These are phyloP conservation scores for Cordia subcordata DNA, from an alignment of 257 asterid genomes.

Conservation along the genomic window DNA sequence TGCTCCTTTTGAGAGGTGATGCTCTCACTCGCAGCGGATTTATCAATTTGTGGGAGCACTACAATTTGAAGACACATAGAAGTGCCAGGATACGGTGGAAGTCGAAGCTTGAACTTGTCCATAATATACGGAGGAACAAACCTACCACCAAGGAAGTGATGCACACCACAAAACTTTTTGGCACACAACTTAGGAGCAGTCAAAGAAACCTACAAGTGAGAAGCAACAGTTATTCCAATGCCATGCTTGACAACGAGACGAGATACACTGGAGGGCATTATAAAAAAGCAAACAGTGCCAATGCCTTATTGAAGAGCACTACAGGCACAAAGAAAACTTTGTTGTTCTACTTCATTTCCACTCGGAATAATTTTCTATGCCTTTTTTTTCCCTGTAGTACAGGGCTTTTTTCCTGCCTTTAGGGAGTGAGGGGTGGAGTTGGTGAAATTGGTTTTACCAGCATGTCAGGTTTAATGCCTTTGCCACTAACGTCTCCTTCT, in stretches of 20 bases:
- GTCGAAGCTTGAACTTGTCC: constrained; percentile 25
- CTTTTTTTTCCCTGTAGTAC: too few relatives aligned
- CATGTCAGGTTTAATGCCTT: constrained; percentile 33
- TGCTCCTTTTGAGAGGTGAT: constrained; percentile 8
- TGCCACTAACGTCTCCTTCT: constrained; percentile 23
- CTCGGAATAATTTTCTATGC: too few relatives aligned
- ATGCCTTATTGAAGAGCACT: too few relatives aligned
- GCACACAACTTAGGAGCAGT: constrained; percentile 36
- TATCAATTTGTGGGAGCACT: constrained; percentile 14
- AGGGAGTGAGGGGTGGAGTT: too few relatives aligned
- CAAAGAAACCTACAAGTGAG: constrained; percentile 23
- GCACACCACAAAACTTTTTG: constrained; percentile 27
- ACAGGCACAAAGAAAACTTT: too few relatives aligned
- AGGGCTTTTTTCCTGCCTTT: too few relatives aligned
- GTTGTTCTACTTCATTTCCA: too few relatives aligned
- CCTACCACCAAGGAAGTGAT: constrained; percentile 35
- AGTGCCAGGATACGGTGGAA: constrained; percentile 31
- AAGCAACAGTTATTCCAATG: background rate
- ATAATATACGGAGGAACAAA: constrained; percentile 23
- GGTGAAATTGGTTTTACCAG: constrained; percentile 17
- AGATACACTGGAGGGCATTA: too few relatives aligned
- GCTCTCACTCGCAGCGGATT: constrained; percentile 5
- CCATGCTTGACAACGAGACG: too few relatives aligned
- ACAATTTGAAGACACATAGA: constrained; percentile 28
- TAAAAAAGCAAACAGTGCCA: too few relatives aligned